These are phyloP conservation scores for Phyllostachys edulis DNA, from an alignment of 176 grass and related monocot species.

Conservation along the genomic window DNA sequence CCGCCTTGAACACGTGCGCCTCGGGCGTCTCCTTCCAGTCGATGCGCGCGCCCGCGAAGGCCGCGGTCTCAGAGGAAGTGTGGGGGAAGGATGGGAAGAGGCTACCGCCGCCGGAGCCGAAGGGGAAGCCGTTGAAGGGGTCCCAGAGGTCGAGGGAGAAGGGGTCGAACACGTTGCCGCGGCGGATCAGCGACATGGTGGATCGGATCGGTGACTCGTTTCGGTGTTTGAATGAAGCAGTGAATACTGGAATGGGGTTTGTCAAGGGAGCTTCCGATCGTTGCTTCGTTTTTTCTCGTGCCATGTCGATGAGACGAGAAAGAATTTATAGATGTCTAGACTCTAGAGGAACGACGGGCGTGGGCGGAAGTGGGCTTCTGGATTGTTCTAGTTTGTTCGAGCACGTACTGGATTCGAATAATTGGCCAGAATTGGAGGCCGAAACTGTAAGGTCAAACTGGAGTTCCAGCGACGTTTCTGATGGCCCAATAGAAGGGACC, in stretches of 20 bases:
- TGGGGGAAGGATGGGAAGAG: conserved; percentile 2
- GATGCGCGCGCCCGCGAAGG: no score
- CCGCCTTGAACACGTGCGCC: conserved; percentile 70
- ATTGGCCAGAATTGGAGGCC: not conserved
- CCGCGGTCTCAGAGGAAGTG: no score
- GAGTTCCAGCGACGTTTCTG: no score
- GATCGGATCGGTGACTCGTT: no score
- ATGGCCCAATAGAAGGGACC: not conserved
- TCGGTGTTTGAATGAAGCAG: not conserved
- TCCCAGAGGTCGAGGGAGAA: conserved; percentile 37
- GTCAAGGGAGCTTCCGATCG: not conserved
- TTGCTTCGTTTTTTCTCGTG: no score
- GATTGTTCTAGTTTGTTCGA: not conserved
- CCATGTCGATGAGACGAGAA: no score
- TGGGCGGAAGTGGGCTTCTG: not conserved
- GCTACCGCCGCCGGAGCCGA: no score
- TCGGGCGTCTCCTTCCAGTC: conserved; percentile 10
- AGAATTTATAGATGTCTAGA: no score
- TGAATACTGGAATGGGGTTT: no score
- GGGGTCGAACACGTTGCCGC: conserved; percentile 45
- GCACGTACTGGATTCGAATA: not conserved
- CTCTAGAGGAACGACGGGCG: no score
- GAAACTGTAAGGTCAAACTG: no score
- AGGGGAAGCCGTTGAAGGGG: not conserved
- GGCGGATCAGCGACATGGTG: conserved; percentile 32